Conservation (phyloP, 495 filamentous ascomycete genomes). For the Aspergillus hancockii region DNA sequence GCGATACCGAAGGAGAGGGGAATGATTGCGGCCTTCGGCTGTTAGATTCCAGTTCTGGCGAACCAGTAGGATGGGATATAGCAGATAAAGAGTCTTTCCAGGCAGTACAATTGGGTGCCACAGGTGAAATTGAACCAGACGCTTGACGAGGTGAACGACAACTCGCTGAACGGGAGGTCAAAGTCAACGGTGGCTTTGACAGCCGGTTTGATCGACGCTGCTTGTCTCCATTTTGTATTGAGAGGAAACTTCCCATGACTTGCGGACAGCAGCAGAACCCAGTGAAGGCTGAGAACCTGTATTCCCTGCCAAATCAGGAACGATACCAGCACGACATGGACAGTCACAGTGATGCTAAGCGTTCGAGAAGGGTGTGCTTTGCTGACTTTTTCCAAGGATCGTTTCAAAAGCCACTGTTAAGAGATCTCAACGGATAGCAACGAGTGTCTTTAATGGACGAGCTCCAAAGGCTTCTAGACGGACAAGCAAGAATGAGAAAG, state of each 20-base stretch:
- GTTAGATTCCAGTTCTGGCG: constrained; percentile 4
- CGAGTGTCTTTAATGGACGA: neutral
- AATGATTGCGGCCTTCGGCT: constrained; percentile 21
- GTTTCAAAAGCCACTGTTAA: neutral
- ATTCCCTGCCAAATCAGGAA: constrained; percentile 15
- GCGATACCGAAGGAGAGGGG: constrained; percentile 9
- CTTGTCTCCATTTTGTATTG: constrained; percentile 38
- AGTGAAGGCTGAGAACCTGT: constrained; percentile 14
- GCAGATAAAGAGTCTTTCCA: constrained; percentile 25
- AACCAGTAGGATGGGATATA: constrained; percentile 12
- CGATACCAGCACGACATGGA: constrained; percentile 6
- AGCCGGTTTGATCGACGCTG: constrained; percentile 40
- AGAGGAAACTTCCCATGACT: constrained; percentile 44
- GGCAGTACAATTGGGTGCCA: constrained; percentile 8
- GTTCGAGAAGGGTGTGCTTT: neutral
- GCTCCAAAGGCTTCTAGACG: neutral
- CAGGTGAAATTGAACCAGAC: constrained; percentile 9
- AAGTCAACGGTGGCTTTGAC: constrained; percentile 45
- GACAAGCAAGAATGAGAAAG: neutral
- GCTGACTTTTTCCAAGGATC: neutral
- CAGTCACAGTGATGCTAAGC: neutral
- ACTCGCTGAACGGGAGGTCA: constrained; percentile 15
- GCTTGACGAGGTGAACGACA: constrained; percentile 15
- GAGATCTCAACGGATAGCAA: neutral
- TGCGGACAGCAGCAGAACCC: constrained; percentile 9